Evolutionary conservation across 805 yeast genomes (phyloP), one percentile per base, ranked within the genome.

Genomic region (Yueomyces sinensis): DNA sequence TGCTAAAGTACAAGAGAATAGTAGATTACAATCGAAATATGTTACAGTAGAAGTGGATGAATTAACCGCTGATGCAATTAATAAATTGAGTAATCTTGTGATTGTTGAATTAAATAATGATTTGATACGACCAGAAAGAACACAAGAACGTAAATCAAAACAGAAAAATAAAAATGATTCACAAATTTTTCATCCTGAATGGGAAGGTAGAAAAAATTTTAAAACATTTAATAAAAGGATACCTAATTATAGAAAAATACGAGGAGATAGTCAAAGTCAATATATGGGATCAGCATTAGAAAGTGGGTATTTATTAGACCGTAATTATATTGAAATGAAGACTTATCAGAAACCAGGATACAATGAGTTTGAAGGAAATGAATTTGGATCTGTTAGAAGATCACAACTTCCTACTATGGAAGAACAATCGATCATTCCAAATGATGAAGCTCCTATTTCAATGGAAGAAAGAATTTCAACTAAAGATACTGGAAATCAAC

Each of bases 121-220:
- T 5, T 46, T 52, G 2, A 24, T 57, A 5, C 43, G 46, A 14
- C 34, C 39, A 4, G 32, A 25, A 9, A n/a, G 13, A 20, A 13
- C n/a, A 20, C 20, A 19, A 9, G n/a, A 14, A 28, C 6, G 17
- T 5, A 28, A 9, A 15, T 15, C 30, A 16, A 16, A 7, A 9
- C 29, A 13, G 14, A n/a, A n/a, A 27, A 27, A 9, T 27, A n/a
- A 14, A 32, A 22, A 9, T 17, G 17, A 15, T 7, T 5, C 6
- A n/a, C 7, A 13, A 37, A 32, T 22, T 28, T n/a, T 27, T 17
- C 37, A 39, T 27, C 37, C 41, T 1, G 43, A 41, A 14, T 54
- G 62, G 59, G 35, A 42, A 16, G 52, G 48, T 1, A 41, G 67
- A 11, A 62, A 56, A 38, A 64, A 65, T 40, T 65, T 58, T 40